Evolutionary conservation across 768 basidiomycete species (phyloP), one percentile per base, ranked within the genome.

Genomic region (Obba rivulosa): DNA sequence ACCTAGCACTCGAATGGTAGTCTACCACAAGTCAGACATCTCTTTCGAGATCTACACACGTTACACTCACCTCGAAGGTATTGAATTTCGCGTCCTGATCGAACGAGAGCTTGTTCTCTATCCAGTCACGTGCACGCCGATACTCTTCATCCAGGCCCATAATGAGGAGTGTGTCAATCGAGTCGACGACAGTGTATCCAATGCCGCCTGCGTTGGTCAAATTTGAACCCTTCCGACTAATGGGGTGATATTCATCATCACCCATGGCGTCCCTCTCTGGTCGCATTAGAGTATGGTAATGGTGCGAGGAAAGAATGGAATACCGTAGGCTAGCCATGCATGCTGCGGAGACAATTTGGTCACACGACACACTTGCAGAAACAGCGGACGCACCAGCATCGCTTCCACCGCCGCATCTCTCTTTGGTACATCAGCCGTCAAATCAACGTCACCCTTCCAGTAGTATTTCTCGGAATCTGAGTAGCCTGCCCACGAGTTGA

Each of bases 211-310:
- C 83, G 4, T 67, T 56, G 0, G 87, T 85, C 23, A 98, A 73
- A 63, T 98, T 92, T 8, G 79, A 77, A 3, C 94, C 94, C 22
- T 66, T 68, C 42, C 75, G 74, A 45, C 77, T 77, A 20, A 98
- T 75, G 0, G 94, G 93, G 59, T 95, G 91, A 59, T 92, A 96
- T 64, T 95, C 90, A 69, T 96, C 92, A 48, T 77, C 77, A 1
- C 93, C 93, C 81, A 91, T 92, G 2, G 93, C 93, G 62, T 96
- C 83, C 40, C 80, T 70, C 69, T 92, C 92, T 92, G 68, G 17
- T 34, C 43, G 46, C 14, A 45, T 57, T 36, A 59, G 46, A 18
- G 9, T 18, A 3, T 11, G 38, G 38, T 43, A 63, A 24, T 24
- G 35, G 49, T 46, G 57, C 48, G 45, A 21, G 49, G 42, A 45